Base-by-base conservation (phyloP, 305 asterid genomes). In the Fraxinus baroniana region DNA sequence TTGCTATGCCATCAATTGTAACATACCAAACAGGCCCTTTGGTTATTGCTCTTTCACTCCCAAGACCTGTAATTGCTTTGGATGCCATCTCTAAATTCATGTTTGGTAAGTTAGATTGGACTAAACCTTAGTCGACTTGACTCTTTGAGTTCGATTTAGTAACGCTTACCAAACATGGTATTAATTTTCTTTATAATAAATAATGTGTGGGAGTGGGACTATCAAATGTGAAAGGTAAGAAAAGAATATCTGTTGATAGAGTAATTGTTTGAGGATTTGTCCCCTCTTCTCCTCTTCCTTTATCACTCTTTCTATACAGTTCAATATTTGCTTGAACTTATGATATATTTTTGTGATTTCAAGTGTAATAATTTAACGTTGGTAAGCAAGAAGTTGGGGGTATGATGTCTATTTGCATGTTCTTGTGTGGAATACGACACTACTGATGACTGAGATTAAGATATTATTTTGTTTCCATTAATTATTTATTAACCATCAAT, bases 1-100 rank as follows among this genome's bases (percentile, higher is more conserved):
- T 87, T 96, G 99, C 91, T 96, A 96, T 84, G 97, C 98, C 33
- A 94, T 96, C 87, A 96, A 91, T 83, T 96, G 99, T 93, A 93
- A 96, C 89, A 96, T 96, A 24, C 99, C 99, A 83, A 92, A 96
- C 89, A 91, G 97, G 91, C 99, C 99, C 80, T 96, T 94, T 87
- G 99, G 99, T 1, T 93, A 85, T 92, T 96, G 98, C 78, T 91
- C 99, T 55, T 96, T 96, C 90, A 93, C 97, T 86, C 99, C 98
- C 87, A 94, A 89, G 91, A 91, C 98, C 18, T 96, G 99, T 80
- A 93, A 93, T 90, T 96, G 99, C 90, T 91, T 96, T 80, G 92
- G 93, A 74, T 96, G 99, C 90, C 97, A 94, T 87, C 73, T 92
- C 90, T 96, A 85, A 84, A 72, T 12, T 24, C 60, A 7, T 77